Evolutionary conservation across 2,329 filamentous ascomycete genomes (phyloP), one percentile per base, ranked within the genome.

Genomic region (Xylariaceae sp.): DNA sequence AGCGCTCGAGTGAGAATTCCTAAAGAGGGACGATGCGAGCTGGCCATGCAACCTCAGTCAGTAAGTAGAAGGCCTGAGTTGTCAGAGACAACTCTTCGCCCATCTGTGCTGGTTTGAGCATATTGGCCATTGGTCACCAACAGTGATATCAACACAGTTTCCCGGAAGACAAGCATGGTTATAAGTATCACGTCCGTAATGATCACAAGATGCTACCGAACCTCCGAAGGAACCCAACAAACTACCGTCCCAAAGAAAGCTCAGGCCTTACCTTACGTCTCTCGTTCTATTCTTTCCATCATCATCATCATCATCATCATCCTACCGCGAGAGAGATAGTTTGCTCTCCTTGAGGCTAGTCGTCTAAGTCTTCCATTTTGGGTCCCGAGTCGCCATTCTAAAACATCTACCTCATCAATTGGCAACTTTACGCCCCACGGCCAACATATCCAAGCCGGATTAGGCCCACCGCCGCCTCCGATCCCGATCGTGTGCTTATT

Each of bases 31-130:
- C 57, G 59, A 60, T 62, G 64, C 56, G 59, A 62, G 63, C 61
- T 68, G 63, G 62, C 65, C 65, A 68, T 69, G 67, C 63, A 68
- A 69, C 65, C 66, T 64, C 64, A 67, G 67, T 64, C 59, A 63
- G 58, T 57, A 68, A 62, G 56, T 56, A 67, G 63, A 63, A 57
- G 63, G 62, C 61, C 59, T 66, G 65, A 62, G 64, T 65, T 64
- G 64, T 66, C 62, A 63, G 64, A 54, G 60, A 63, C 65, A 62
- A 65, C 62, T 65, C 60, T 59, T 50, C 59, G 51, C 41, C 63
- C 62, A 61, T 59, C 61, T 60, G 61, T 60, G 60, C 45, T 60
- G 60, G 60, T 63, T 59, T 63, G 63, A 64, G 62, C 60, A 65
- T 59, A 62, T 62, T 64, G 56, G 58, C 59, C 59, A 62, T 62